Base-by-base conservation (phyloP, 768 basidiomycete genomes). In the Rubroboletus satanas region DNA sequence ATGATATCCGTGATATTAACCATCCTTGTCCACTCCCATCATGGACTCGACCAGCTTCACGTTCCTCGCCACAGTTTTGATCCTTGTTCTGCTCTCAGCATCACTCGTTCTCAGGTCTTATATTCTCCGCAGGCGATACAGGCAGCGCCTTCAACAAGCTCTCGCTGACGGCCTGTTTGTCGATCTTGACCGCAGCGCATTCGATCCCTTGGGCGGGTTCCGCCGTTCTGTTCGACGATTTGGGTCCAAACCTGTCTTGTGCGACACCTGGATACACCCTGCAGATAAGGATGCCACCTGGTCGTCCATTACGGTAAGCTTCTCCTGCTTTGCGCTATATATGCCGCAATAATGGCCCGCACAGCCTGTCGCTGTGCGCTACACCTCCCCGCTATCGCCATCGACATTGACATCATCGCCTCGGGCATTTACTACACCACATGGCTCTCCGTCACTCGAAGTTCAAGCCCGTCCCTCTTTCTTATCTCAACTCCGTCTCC, bases 11-110 rank as follows among this genome's bases (percentile, higher is more conserved):
- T 44, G 54, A 32, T 33, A 21, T 28, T 35, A 38, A 33, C 35
- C 46, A 11, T 43, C 32, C 32, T 52, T 52, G 15, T 46, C 31
- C 39, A 7, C 51, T 7, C 23, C 39, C 52, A 52, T 47, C 45
- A 57, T 66, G 59, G 42, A 55, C 23, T 53, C 62, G 8, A 66
- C 55, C 66, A 87, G 84, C 28, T 82, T 85, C 68, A 88, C 86
- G 5, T 89, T 88, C 62, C 79, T 88, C 36, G 84, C 86, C 23
- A 88, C 87, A 4, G 78, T 89, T 26, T 76, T 87, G 59, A 74
- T 88, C 42, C 80, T 89, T 57, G 75, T 89, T 17, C 73, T 81
- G 41, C 78, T 88, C 49, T 87, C 85, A 9, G 80, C 75, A 39
- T 78, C 79, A 7, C 83, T 89, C 59, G 77, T 88, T 51, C 71